Conservation (phyloP, 2,329 filamentous ascomycete genomes). For the Alternaria ethzedia region DNA sequence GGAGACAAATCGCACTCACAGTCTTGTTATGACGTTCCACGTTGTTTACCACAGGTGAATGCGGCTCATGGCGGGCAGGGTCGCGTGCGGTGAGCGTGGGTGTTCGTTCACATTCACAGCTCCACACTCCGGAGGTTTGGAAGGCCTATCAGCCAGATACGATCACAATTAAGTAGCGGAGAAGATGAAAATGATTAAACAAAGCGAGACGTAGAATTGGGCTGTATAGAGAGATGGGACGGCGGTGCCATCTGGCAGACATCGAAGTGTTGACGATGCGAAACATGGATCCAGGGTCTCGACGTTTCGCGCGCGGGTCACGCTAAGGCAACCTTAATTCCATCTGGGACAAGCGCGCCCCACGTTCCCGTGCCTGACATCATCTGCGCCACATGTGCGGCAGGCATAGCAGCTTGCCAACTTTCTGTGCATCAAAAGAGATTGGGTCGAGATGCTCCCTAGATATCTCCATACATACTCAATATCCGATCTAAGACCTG, state of each 20-base stretch:
- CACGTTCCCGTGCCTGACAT: conserved; percentile 31
- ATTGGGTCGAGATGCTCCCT: conserved; percentile 3
- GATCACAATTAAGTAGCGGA: background rate
- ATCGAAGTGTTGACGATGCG: conserved; percentile 19
- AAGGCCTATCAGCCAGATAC: conserved; percentile 8
- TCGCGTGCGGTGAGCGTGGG: conserved; percentile 24
- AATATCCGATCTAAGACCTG: background rate
- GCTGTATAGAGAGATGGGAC: conserved; percentile 1
- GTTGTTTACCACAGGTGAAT: conserved; percentile 31
- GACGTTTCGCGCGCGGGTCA: conserved; percentile 20
- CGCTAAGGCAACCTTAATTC: conserved; percentile 35
- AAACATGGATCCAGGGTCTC: conserved; percentile 31
- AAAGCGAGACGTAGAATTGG: conserved; percentile 4
- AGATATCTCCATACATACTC: background rate
- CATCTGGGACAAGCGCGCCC: conserved; percentile 20
- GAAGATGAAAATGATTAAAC: background rate
- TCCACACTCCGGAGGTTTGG: conserved; percentile 12
- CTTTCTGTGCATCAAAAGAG: conserved; percentile 14
- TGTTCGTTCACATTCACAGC: conserved; percentile 26
- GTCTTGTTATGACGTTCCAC: conserved; percentile 17
- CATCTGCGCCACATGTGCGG: conserved; percentile 26
- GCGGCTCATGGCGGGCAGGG: conserved; percentile 29
- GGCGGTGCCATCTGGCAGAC: conserved; percentile 16
- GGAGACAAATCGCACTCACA: conserved; percentile 29
- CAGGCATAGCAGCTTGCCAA: conserved; percentile 19